Conservation (phyloP, 805 yeast genomes). For the Candida pini region DNA sequence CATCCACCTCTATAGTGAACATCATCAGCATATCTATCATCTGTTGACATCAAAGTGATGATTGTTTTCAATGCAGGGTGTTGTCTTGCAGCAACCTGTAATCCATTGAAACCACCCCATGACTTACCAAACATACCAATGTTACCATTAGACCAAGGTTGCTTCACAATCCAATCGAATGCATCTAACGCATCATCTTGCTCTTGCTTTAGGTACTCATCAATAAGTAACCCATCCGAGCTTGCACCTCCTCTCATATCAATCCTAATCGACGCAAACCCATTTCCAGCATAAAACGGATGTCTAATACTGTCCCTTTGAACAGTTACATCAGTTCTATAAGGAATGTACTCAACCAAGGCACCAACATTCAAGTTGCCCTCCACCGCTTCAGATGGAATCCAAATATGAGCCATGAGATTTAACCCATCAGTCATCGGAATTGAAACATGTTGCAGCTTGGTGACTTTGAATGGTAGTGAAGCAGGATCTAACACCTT, state of each 20-base stretch:
- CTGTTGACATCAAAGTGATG: slow-evolving; percentile 41
- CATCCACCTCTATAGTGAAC: slow-evolving; percentile 47
- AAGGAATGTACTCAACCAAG: slow-evolving; percentile 40
- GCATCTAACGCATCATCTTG: slow-evolving; percentile 39
- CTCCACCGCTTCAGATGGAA: slow-evolving; percentile 32
- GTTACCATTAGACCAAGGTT: slow-evolving; percentile 40
- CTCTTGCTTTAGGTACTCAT: slow-evolving; percentile 38
- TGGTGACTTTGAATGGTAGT: slow-evolving; percentile 27
- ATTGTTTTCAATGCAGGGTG: slow-evolving; percentile 41
- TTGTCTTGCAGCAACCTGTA: slow-evolving; percentile 41
- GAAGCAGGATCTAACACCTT: slow-evolving; percentile 14
- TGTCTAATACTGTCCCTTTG: slow-evolving; percentile 41
- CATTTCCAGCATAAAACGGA: slow-evolving; percentile 42
- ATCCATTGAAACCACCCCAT: slow-evolving; percentile 45
- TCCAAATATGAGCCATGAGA: slow-evolving; percentile 39
- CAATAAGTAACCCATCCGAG: slow-evolving; percentile 35
- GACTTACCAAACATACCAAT: slow-evolving; percentile 45
- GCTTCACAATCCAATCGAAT: slow-evolving; percentile 37
- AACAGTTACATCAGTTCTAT: slow-evolving; percentile 40
- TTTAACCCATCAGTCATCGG: slow-evolving; percentile 34
- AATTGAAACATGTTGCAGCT: slow-evolving; percentile 32
- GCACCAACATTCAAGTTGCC: slow-evolving; percentile 31
- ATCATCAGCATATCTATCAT: slow-evolving; percentile 42
- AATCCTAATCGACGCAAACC: slow-evolving; percentile 38
- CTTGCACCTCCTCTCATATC: slow-evolving; percentile 43